phyloP scores from a whole-genome alignment of 2,329 filamentous ascomycete species.

The Escovopsis weberi region DNA sequence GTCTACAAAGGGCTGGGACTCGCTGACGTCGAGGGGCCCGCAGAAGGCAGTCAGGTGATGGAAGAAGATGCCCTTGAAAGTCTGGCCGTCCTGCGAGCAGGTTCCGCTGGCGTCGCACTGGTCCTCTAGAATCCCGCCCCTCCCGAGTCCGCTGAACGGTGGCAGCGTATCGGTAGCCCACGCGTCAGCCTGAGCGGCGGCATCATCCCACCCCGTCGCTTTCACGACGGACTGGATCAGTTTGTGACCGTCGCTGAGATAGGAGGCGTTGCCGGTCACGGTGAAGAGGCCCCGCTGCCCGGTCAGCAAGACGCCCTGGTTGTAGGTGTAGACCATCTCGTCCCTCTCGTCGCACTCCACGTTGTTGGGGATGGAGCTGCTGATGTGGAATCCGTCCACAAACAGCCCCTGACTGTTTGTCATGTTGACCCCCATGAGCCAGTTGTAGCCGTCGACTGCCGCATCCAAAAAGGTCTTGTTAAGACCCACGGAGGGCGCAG shows the following conservation, averaged over 20 bases:
- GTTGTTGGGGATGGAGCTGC: constrained; percentile 45
- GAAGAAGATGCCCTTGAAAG: constrained; percentile 93
- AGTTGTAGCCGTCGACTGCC: constrained; percentile 64
- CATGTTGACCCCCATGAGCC: constrained; percentile 72
- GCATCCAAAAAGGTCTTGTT: constrained; percentile 56
- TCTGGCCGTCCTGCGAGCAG: constrained; percentile 75
- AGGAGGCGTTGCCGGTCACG: constrained; percentile 55
- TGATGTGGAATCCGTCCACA: constrained; percentile 79
- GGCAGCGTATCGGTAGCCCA: constrained; percentile 24
- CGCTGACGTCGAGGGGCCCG: constrained; percentile 33
- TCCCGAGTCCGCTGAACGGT: constrained; percentile 61
- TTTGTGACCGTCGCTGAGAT: constrained; percentile 65
- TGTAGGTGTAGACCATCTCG: constrained; percentile 89
- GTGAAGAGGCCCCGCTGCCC: constrained; percentile 70
- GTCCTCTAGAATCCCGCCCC: constrained; percentile 71
- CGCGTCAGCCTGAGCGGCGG: constrained; percentile 27
- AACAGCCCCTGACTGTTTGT: constrained; percentile 61
- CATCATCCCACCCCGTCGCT: constrained; percentile 61
- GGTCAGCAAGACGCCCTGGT: constrained; percentile 80
- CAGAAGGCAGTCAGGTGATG: constrained; percentile 77
- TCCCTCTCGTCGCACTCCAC: constrained; percentile 67
- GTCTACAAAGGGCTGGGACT: constrained; percentile 13
- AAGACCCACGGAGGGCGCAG: constrained; percentile 12
- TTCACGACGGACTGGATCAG: constrained; percentile 59
- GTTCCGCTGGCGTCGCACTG: constrained; percentile 58